Evolutionary conservation across 2,329 filamentous ascomycete genomes (phyloP), one percentile per base, ranked within the genome.

Genomic region (Botryotinia globosa): DNA sequence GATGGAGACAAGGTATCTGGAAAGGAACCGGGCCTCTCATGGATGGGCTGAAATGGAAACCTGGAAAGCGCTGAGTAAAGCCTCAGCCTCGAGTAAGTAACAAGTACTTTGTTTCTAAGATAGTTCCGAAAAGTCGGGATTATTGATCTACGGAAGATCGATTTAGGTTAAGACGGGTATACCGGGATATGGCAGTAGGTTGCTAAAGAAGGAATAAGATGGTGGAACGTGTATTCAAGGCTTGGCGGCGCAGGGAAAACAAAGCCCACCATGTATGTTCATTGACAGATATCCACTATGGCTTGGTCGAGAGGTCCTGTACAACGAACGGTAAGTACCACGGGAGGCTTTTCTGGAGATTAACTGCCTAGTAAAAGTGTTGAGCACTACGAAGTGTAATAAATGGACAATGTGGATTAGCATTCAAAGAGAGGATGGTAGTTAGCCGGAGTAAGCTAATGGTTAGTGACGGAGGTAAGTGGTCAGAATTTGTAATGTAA

Each of bases 1-100:
- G 48, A 71, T 45, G 29, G 32, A 44, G 70, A 61, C 51, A 72
- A 29, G 70, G 70, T 22, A 61, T 37, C 29, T 54, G 51, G 44
- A 62, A 29, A 37, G 32, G 44, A 58, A 72, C 64, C 22, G 44
- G 64, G 71, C 34, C 65, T 69, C 54, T 44, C 67, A 42, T 37
- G 67, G 64, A 69, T 67, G 65, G 71, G 71, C 71, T 72, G 71
- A 72, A 72, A 69, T 72, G 63, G 71, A 37, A 69, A 63, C 66
- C 64, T 62, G 63, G 66, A 72, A 34, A 51, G 71, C 56, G 65
- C 71, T 63, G 71, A 72, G 65, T 63, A 72, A 69, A 69, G 56
- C 70, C 71, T 72, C 71, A 72, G 71, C 71, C 65, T 72, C 71
- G 71, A 72, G 54, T 25, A 39, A 69, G 44, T 59, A 61, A 58